Conservation (phyloP, 768 basidiomycete genomes). For the Mycena rosella region DNA sequence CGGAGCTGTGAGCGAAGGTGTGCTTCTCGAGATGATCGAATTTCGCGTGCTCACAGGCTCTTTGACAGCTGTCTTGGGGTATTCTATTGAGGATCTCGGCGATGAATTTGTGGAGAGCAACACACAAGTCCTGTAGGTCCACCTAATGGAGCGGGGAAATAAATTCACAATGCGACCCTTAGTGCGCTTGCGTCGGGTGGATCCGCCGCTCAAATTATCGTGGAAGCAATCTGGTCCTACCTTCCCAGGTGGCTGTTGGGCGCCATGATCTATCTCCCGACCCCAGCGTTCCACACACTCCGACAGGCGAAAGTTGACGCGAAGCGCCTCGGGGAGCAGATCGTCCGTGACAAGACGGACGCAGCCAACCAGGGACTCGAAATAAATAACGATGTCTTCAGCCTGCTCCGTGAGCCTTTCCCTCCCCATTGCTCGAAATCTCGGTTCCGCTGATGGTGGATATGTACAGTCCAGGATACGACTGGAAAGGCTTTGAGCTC, state of each 20-base stretch:
- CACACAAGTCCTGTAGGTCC: neutral
- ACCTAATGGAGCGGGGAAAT: neutral
- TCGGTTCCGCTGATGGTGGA: neutral
- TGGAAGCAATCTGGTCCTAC: neutral
- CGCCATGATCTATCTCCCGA: slow-evolving; percentile 15
- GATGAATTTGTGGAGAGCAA: slow-evolving; percentile 6
- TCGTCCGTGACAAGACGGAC: slow-evolving; percentile 10
- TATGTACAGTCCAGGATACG: neutral
- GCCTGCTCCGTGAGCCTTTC: slow-evolving; percentile 3
- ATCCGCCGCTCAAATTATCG: slow-evolving; percentile 12
- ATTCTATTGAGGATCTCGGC: neutral
- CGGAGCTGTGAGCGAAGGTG: slow-evolving; percentile 12
- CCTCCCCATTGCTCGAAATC: neutral
- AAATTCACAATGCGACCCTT: neutral
- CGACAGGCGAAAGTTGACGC: neutral
- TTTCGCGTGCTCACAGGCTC: too few relatives aligned
- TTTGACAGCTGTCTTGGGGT: neutral
- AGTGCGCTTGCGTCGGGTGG: neutral
- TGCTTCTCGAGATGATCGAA: neutral
- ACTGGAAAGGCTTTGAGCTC: slow-evolving; percentile 21
- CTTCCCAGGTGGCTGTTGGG: slow-evolving; percentile 3
- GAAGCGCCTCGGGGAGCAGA: neutral
- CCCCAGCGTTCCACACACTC: slow-evolving; percentile 9
- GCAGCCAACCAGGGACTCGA: slow-evolving; percentile 1
- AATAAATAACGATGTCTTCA: slow-evolving; percentile 12